Conservation (phyloP, 2,329 filamentous ascomycete species). For the Fusarium falciforme region DNA sequence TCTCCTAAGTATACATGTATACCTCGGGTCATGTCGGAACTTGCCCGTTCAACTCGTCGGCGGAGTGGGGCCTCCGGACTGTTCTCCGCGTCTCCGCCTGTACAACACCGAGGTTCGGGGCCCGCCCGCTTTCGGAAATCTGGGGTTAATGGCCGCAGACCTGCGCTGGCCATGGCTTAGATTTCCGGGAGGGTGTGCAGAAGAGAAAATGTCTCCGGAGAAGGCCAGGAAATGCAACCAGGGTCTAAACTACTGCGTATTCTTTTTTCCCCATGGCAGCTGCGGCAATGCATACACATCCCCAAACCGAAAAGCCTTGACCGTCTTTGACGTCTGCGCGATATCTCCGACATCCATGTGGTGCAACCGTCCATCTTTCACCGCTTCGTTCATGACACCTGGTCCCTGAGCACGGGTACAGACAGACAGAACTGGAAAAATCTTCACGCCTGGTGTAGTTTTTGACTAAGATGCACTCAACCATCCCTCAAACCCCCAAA, state of each 20-base stretch:
- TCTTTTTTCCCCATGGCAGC: neutral
- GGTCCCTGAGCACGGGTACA: slow-evolving; percentile 3
- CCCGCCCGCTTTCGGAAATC: slow-evolving; percentile 22
- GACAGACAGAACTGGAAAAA: neutral
- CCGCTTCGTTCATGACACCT: slow-evolving; percentile 17
- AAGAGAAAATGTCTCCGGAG: neutral
- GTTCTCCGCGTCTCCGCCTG: neutral
- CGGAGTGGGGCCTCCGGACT: neutral
- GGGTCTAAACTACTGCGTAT: slow-evolving; percentile 7
- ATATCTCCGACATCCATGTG: neutral
- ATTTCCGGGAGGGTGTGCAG: neutral
- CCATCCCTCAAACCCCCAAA: neutral
- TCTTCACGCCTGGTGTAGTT: neutral
- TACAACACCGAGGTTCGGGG: neutral
- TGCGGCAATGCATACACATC: slow-evolving; percentile 12
- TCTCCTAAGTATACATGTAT: neutral
- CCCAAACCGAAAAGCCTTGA: slow-evolving; percentile 11
- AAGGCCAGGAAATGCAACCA: slow-evolving; percentile 17
- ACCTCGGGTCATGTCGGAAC: slow-evolving; percentile 5
- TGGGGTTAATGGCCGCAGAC: slow-evolving; percentile 28
- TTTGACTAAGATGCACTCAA: neutral
- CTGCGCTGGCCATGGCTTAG: neutral
- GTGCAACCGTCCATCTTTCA: slow-evolving; percentile 17
- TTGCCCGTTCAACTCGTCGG: neutral
- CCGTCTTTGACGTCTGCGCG: slow-evolving; percentile 28